Evolutionary conservation across 805 yeast species (phyloP), one percentile per base, ranked within the genome.

Genomic region (Candida golubevii): DNA sequence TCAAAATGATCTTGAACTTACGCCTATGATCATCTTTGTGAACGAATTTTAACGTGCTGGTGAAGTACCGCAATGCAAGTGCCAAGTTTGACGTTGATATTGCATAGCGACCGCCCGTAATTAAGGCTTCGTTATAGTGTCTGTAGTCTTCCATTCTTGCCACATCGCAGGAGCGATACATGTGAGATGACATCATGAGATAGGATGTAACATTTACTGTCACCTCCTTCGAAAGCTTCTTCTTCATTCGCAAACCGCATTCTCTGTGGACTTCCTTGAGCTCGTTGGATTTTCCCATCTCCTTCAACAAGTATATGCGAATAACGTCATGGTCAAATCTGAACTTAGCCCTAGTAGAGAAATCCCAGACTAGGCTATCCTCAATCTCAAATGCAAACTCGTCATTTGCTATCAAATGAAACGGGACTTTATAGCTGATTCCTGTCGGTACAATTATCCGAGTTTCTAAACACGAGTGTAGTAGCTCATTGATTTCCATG

Each of bases 361-460:
- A 49, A 7, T 62, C 63, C 52, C 65, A 59, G 7, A 71, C 58
- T 26, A 61, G 59, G 1, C 56, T 40, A 5, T 65, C 63, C 10
- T 59, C 45, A 11, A 71, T 39, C 10, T 62, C 66, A 32, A 62
- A 57, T 1, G 69, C 63, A 34, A 57, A 60, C 4, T 49, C 51
- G 7, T 55, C 54, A 8, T 59, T 47, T 5, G 61, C 56, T 4
- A 66, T 55, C 26, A 69, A 49, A 49, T 70, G 71, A 44, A 74
- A 71, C 8, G 81, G 80, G 18, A 74, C 57, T 49, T 77, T 77
- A 53, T 74, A 74, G 47, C 67, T 69, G 1, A 71, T 58, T 26
- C 71, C 66, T 11, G 65, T 55, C 0, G 79, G 77, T 2, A 51
- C 48, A 6, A 77, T 53, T 3, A 75, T 34, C 12, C 59, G 55